These are phyloP conservation scores for Aspergillus sp. DNA, from an alignment of 2,329 filamentous ascomycete genomes.

Conservation along the genomic window DNA sequence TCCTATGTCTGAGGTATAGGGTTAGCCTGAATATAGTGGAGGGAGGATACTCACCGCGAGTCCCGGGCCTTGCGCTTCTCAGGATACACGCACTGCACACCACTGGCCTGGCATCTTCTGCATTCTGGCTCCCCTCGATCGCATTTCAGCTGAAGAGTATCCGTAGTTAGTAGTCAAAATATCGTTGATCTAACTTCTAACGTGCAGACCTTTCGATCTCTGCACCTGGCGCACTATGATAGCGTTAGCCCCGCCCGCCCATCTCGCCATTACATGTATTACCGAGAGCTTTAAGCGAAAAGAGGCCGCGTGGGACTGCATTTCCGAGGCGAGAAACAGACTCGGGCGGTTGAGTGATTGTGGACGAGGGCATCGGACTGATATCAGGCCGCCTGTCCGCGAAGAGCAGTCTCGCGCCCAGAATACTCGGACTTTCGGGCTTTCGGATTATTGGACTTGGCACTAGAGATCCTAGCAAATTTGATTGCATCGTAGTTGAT, in stretches of 20 bases:
- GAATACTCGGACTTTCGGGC: background rate
- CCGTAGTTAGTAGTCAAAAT: background rate
- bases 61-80: background rate
- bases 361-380: background rate
- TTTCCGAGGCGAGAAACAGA: too few species aligned
- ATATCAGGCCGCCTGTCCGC: background rate
- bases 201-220: background rate
- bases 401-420: too few species aligned
- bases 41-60: background rate
- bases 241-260: background rate
- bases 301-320: too few species aligned
- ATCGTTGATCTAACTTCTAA: background rate
- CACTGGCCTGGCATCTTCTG: background rate
- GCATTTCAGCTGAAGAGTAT: background rate
- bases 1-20: background rate
- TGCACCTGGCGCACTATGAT: conserved; percentile 2
- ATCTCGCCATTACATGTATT: background rate
- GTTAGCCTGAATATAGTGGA: background rate
- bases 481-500: too few species aligned
- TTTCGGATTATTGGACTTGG: background rate
- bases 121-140: conserved; percentile 2
- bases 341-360: too few species aligned
- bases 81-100: background rate
- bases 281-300: conserved; percentile 7
- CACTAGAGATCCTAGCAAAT: too few species aligned